Base-by-base conservation (phyloP, 2,329 filamentous ascomycete species). In the Sclerotinia glacialis region DNA sequence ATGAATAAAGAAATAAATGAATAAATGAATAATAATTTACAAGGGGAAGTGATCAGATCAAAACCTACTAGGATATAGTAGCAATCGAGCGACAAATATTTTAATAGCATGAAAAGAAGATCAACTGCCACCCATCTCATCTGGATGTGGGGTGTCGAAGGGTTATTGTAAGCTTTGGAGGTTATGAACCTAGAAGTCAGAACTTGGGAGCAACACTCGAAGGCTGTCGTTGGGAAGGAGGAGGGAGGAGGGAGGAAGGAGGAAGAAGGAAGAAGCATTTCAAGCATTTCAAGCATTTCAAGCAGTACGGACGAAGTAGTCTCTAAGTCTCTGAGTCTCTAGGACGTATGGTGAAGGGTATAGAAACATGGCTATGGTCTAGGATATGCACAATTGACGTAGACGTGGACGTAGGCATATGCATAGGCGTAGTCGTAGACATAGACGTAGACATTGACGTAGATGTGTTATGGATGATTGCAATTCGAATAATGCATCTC, bases 1-100 rank as follows among this genome's bases (percentile, higher is more conserved):
- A 37, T 37, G 34, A 11, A 37, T 37, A 1, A 11, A 37, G 1
- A 16, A 47, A 59, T 8, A 40, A 28, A 59, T 37, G 7, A 11
- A 37, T 11, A 16, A 47, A 59, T 8, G 55, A 28, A 59, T n/a
- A 34, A 59, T 23, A 23, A 46, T 59, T 5, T 26, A 59, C 42
- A 47, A 46, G 42, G 18, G 42, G 40, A 59, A 46, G 56, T 46
- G 26, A 46, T 59, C 11, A n/a, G 21, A 47, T 47, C 3, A 21
- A 59, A 59, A 59, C 18, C 42, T 47, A 47, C 42, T 28, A 59
- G 42, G 55, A 59, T 59, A 46, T 16, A n/a, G 55, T 28, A 28
- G 23, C 40, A 58, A 59, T 21, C 6, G 56, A 44, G 7, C 18
- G 18, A 59, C 18, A 46, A 46, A 59, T 59, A 23, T 11, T 59